These are phyloP conservation scores for Pseudozyma pruni DNA, from an alignment of 1,284 basidiomycete genomes.

Conservation along the genomic window DNA sequence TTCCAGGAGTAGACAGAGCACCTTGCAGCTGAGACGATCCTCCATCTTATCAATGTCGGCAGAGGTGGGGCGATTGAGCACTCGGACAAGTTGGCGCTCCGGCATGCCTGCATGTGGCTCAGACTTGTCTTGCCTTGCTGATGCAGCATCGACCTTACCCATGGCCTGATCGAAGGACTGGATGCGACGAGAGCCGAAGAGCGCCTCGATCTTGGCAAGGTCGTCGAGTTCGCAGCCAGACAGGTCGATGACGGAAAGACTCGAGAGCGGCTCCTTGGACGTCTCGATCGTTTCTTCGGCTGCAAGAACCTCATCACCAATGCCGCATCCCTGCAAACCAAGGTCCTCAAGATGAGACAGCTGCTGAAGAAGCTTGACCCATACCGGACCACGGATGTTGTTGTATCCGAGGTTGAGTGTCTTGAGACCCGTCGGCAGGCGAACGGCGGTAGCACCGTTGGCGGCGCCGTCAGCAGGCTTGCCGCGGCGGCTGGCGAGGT, in stretches of 20 bases:
- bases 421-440: conserved; percentile 44
- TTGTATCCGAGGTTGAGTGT: conserved; percentile 56
- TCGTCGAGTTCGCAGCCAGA: conserved; percentile 57
- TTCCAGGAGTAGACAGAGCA: conserved; percentile 51
- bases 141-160: conserved; percentile 13
- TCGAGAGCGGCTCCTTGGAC: conserved; percentile 21
- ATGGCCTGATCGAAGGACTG: conserved; percentile 35
- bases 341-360: conserved; percentile 47
- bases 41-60: conserved; percentile 30
- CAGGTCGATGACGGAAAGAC: conserved; percentile 51
- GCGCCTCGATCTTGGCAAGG: conserved; percentile 42
- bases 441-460: conserved; percentile 1
- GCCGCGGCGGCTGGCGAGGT: conserved; percentile 28
- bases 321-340: conserved; percentile 54
- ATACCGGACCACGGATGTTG: conserved; percentile 53
- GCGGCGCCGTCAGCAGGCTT: conserved; percentile 4
- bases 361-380: conserved; percentile 32
- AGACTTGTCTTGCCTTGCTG: neutral
- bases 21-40: conserved; percentile 13
- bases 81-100: conserved; percentile 49
- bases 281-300: neutral
- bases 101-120: conserved; percentile 21
- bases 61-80: conserved; percentile 30
- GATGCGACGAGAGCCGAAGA: conserved; percentile 51
- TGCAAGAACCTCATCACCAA: conserved; percentile 56